Evolutionary conservation across 2,329 filamentous ascomycete species (phyloP), one percentile per base, ranked within the genome.

Genomic region (Mycocentrospora acerina): DNA sequence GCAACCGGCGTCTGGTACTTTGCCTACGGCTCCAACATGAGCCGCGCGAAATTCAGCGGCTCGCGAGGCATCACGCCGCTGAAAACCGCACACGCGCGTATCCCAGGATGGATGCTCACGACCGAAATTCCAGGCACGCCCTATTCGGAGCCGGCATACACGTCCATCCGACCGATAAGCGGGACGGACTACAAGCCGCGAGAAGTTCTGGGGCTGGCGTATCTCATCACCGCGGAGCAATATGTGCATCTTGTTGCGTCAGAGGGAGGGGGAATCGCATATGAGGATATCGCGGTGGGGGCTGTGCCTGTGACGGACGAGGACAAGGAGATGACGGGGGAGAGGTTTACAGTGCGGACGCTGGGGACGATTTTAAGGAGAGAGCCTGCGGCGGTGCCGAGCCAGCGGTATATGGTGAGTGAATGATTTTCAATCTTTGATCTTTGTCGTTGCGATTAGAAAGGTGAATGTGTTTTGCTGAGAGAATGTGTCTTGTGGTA

Each of bases 11-110:
- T 24, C n/a, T 14, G 17, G 18, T 29, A 29, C 13, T 29, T 29
- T 15, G 27, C 27, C 14, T 29, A 29, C 14, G 27, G 27, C 27
- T 29, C 27, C 27, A 29, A 29, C 14, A 29, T 29, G 27, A 29
- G 27, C 13, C 13, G 8, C 8, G 11, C 8, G 8, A 29, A 9
- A 14, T 29, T 29, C 27, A 9, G 8, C 8, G 8, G 8, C 27
- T 9, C 8, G 8, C 27, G 27, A 7, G 27, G 27, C 11, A 29
- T 29, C 27, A 8, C 11, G 8, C 27, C 27, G 27, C 11, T 29
- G 8, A 8, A 29, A 7, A 7, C 14, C 27, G 27, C 13, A n/a
- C 27, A 7, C 8, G 27, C 13, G 14, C 11, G 27, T n/a, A 14
- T 29, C 14, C 27, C 27, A n/a, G 27, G 27, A 7, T 29, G 27